A percentile compares a stretch with the other conserved stretches of the same genome.
Evolutionary conservation across 2,329 filamentous ascomycete genomes (phyloP).

Genomic region (Penicillium sp.): DNA sequence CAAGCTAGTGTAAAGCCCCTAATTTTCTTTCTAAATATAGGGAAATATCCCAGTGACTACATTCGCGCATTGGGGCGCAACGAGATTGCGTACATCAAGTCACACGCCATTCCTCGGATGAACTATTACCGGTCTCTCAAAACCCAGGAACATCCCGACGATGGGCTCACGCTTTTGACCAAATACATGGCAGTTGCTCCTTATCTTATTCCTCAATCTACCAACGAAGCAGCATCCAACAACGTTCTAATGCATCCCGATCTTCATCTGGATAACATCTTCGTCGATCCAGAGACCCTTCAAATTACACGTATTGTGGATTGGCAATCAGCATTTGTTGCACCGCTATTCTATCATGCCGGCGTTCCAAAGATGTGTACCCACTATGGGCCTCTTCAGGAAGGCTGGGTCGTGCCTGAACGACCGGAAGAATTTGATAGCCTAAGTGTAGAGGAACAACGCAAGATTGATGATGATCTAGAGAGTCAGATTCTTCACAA

Average conservation of each 20-base stretch:
- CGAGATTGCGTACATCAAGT: constrained; percentile 27
- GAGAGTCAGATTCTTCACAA: constrained; percentile 37
- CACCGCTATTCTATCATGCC: constrained; percentile 32
- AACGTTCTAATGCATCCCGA: constrained; percentile 33
- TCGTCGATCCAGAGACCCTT: constrained; percentile 27
- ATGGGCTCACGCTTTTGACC: constrained; percentile 25
- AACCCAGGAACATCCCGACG: constrained; percentile 22
- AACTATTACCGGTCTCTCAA: constrained; percentile 27
- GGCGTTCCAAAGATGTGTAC: constrained; percentile 32
- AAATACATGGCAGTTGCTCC: constrained; percentile 29
- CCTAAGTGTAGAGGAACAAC: constrained; percentile 28
- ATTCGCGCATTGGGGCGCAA: constrained; percentile 26
- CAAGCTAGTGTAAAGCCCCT: neutral
- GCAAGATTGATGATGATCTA: constrained; percentile 28
- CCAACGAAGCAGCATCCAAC: neutral
- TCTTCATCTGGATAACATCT: constrained; percentile 31
- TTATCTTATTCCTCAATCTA: constrained; percentile 20
- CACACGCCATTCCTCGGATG: constrained; percentile 26
- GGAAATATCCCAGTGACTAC: constrained; percentile 22
- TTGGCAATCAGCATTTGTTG: constrained; percentile 26
- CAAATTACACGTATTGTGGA: constrained; percentile 30
- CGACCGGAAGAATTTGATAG: constrained; percentile 31
- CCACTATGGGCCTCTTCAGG: constrained; percentile 28
- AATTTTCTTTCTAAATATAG: constrained; percentile 6
- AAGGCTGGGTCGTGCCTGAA: constrained; percentile 33